Percentiles rank a stretch among this genome's conserved stretches.
phyloP scores from a whole-genome alignment of 2,329 filamentous ascomycete species.

The Ceratocystis lukuohia region DNA sequence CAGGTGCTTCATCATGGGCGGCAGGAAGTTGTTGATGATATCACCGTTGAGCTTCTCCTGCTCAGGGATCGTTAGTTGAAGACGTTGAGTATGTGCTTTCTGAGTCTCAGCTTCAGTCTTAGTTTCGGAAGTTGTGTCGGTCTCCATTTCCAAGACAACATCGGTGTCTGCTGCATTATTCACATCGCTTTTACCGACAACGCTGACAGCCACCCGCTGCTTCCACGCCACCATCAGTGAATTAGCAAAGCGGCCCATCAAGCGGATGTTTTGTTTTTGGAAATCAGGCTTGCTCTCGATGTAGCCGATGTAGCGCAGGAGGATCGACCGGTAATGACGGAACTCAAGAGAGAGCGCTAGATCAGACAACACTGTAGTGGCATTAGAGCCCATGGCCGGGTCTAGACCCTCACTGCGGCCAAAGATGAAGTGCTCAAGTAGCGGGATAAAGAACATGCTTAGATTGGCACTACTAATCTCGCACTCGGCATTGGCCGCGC shows the following conservation, averaged over 20 bases:
- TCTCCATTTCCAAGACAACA: slow-evolving; percentile 21
- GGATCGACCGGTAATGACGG: slow-evolving; percentile 74
- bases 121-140: slow-evolving; percentile 31
- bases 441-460: slow-evolving; percentile 73
- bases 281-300: slow-evolving; percentile 66
- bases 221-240: slow-evolving; percentile 39
- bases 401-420: slow-evolving; percentile 66
- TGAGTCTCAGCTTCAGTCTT: slow-evolving; percentile 19
- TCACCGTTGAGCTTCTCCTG: slow-evolving; percentile 56
- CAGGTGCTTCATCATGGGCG: slow-evolving; percentile 67
- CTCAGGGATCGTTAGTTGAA: slow-evolving; percentile 54
- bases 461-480: slow-evolving; percentile 64
- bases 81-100: slow-evolving; percentile 24
- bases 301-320: slow-evolving; percentile 73
- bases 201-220: background rate
- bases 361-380: slow-evolving; percentile 64
- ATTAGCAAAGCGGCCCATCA: slow-evolving; percentile 72
- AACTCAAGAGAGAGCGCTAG: slow-evolving; percentile 70
- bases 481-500: slow-evolving; percentile 49
- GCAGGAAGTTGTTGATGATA: slow-evolving; percentile 60
- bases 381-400: slow-evolving; percentile 74
- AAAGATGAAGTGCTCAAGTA: slow-evolving; percentile 90
- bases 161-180: background rate
- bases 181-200: slow-evolving; percentile 30
- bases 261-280: slow-evolving; percentile 72